Evolutionary conservation across 2,329 filamentous ascomycete species (phyloP).

Genomic region (Fusarium piperis): DNA sequence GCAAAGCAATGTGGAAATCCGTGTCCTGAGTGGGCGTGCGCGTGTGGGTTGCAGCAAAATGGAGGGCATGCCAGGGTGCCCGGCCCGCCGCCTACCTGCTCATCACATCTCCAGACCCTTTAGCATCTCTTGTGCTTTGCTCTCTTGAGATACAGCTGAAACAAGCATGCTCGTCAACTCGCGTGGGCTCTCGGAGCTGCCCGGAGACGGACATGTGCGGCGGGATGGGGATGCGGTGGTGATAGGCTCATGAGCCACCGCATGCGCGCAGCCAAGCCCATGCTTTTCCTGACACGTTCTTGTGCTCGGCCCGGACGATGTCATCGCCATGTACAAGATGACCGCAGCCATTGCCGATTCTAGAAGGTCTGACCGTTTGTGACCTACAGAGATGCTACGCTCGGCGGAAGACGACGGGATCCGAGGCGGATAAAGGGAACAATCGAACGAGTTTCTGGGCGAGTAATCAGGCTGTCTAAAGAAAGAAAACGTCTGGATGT

Average conservation of each 20-base stretch:
- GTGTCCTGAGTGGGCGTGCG: neutral
- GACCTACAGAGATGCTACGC: constrained; percentile 21
- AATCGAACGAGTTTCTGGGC: neutral
- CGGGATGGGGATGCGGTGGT: neutral
- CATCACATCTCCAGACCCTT: constrained; percentile 2
- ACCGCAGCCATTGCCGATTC: constrained; percentile 8
- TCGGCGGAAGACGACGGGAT: constrained; percentile 12
- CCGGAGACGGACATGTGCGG: neutral
- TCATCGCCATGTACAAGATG: constrained; percentile 4
- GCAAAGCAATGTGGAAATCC: neutral
- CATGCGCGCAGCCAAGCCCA: constrained; percentile 4
- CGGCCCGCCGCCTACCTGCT: constrained; percentile 6
- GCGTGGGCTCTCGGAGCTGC: neutral
- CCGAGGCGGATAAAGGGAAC: neutral
- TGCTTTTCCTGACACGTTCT: neutral
- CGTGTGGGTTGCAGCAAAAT: neutral
- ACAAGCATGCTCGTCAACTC: constrained; percentile 3
- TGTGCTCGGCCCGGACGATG: constrained; percentile 4
- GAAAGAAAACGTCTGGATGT: neutral
- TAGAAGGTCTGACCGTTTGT: constrained; percentile 14
- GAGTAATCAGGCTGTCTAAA: neutral
- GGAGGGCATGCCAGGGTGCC: neutral
- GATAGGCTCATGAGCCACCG: neutral
- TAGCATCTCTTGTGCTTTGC: neutral
- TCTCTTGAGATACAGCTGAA: constrained; percentile 1